Percentiles rank a stretch among this genome's conserved stretches.
phyloP scores from a whole-genome alignment of 163 green algal species.

The Chlorella variabilis region DNA sequence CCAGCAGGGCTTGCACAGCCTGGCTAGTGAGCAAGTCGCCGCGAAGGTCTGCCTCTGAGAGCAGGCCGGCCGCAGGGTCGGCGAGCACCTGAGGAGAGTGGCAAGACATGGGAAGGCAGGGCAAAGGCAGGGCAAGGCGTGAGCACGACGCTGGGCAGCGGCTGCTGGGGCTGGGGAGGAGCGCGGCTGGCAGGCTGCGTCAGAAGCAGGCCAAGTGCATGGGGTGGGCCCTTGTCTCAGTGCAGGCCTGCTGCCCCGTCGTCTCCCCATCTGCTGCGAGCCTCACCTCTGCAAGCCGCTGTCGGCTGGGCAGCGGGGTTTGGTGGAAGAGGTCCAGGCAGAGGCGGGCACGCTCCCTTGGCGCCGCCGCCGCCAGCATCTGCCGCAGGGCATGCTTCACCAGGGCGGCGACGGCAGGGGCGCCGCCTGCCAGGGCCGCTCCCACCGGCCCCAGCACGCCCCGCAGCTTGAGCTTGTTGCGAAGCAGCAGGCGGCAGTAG shows the following conservation, averaged over 20 bases:
- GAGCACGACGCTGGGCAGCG: too few species aligned
- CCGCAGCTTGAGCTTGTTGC: slow-evolving; percentile 38
- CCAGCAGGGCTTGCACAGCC: slow-evolving; percentile 22
- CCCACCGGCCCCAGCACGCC: slow-evolving; percentile 28
- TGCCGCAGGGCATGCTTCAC: not conserved
- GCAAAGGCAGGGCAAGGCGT: too few species aligned
- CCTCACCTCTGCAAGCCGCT: not conserved
- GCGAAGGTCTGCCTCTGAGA: slow-evolving; percentile 18
- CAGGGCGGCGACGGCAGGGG: not conserved
- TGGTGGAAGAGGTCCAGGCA: slow-evolving; percentile 31
- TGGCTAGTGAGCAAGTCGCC: slow-evolving; percentile 33
- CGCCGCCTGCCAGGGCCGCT: not conserved
- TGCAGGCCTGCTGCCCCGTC: too few species aligned
- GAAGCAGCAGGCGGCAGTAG: slow-evolving; percentile 28
- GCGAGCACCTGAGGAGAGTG: not conserved
- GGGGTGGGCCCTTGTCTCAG: too few species aligned
- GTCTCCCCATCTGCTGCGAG: too few species aligned
- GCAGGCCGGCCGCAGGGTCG: not conserved
- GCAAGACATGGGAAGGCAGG: not conserved
- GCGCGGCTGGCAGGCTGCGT: too few species aligned
- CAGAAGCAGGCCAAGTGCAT: too few species aligned
- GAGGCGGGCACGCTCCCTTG: slow-evolving; percentile 17
- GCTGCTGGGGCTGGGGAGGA: too few species aligned
- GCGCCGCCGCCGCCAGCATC: slow-evolving; percentile 14
- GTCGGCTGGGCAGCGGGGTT: not conserved